These are phyloP conservation scores for Hymenoscyphus infarciens DNA, from an alignment of 2,329 filamentous ascomycete genomes.

Conservation along the genomic window DNA sequence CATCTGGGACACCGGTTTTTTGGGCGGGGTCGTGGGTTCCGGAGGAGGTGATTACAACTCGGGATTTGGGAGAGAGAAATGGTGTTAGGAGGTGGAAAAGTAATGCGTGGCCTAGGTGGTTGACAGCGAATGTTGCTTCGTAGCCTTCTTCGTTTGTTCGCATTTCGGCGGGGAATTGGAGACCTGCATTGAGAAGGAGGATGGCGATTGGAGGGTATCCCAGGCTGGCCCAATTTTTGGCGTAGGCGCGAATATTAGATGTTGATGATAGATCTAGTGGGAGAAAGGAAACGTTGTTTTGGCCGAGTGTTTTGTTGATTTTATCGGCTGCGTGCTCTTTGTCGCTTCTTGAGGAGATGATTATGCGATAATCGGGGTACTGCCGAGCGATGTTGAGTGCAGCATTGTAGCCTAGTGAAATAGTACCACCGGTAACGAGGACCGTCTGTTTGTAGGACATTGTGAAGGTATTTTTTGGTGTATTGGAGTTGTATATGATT, in stretches of 20 bases:
- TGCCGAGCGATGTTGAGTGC: slow-evolving; percentile 40
- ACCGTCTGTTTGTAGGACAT: slow-evolving; percentile 29
- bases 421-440: slow-evolving; percentile 47
- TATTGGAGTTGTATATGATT: neutral
- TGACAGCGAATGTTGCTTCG: slow-evolving; percentile 47
- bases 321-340: slow-evolving; percentile 38
- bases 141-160: slow-evolving; percentile 40
- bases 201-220: slow-evolving; percentile 41
- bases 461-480: slow-evolving; percentile 4
- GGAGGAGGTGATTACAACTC: slow-evolving; percentile 44
- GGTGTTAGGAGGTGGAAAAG: slow-evolving; percentile 47
- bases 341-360: slow-evolving; percentile 45
- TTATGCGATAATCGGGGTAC: slow-evolving; percentile 40
- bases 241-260: slow-evolving; percentile 42
- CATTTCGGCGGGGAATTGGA: slow-evolving; percentile 42
- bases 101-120: slow-evolving; percentile 48
- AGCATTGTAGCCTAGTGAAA: slow-evolving; percentile 42
- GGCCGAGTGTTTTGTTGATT: slow-evolving; percentile 42
- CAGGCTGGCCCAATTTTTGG: slow-evolving; percentile 35
- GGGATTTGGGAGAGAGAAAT: slow-evolving; percentile 38
- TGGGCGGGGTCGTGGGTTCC: slow-evolving; percentile 47
- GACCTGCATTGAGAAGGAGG: slow-evolving; percentile 46
- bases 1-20: slow-evolving; percentile 41
- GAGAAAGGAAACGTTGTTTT: slow-evolving; percentile 42
- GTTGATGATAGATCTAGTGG: slow-evolving; percentile 43